A percentile compares a stretch with the other conserved stretches of the same genome.
Evolutionary conservation across 2,329 filamentous ascomycete genomes (phyloP).

Genomic region (Alternaria sp.): DNA sequence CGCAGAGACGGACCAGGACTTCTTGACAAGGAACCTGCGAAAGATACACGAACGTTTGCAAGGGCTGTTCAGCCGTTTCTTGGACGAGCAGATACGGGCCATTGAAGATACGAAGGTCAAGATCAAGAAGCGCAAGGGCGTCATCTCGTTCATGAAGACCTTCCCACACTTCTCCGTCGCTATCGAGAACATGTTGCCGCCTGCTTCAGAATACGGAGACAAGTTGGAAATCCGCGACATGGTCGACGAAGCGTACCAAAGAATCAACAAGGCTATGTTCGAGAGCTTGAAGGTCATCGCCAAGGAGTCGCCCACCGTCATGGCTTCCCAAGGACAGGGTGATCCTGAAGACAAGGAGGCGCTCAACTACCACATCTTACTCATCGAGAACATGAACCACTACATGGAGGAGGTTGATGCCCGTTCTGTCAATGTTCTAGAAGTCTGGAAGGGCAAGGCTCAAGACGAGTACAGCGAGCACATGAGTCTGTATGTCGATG

Average conservation of each 20-base stretch:
- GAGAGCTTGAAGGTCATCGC: constrained; percentile 96
- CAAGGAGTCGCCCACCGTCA: constrained; percentile 64
- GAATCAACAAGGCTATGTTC: constrained; percentile 94
- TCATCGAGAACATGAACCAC: constrained; percentile 99
- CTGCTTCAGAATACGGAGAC: constrained; percentile 59
- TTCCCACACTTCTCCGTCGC: constrained; percentile 86
- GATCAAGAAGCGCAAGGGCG: constrained; percentile 96
- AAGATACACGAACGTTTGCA: constrained; percentile 78
- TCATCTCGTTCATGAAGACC: constrained; percentile 92
- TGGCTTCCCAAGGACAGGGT: constrained; percentile 59
- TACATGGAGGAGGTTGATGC: constrained; percentile 90
- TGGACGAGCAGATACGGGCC: constrained; percentile 92
- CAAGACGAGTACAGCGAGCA: constrained; percentile 82
- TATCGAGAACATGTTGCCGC: constrained; percentile 79
- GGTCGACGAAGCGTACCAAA: constrained; percentile 85
- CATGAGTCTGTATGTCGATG: constrained; percentile 82
- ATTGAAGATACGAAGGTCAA: constrained; percentile 99
- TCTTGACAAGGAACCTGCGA: constrained; percentile 78
- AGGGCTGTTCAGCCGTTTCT: constrained; percentile 81
- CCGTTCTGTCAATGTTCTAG: constrained; percentile 74
- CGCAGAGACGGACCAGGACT: constrained; percentile 92
- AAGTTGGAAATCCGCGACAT: constrained; percentile 72
- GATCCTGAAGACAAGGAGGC: constrained; percentile 93
- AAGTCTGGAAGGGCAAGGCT: constrained; percentile 82
- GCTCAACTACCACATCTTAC: constrained; percentile 93